Percentiles rank a stretch among this genome's conserved stretches.
Evolutionary conservation across 2,329 filamentous ascomycete species (phyloP).

Genomic region (Calonectria pteridis): DNA sequence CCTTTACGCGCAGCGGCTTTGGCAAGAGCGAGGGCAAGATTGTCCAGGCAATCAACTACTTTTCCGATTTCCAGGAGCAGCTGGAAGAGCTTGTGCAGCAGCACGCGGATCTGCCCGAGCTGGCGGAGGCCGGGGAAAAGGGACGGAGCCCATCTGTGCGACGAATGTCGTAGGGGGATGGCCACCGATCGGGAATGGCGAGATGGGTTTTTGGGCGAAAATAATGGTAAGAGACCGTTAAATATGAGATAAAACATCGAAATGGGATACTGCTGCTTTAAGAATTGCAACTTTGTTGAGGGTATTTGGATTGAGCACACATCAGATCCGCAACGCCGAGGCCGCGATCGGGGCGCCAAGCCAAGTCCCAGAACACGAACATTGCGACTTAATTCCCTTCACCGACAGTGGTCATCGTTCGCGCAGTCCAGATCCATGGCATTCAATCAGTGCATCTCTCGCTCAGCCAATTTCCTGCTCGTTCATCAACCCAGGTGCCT

Average conservation of each 20-base stretch:
- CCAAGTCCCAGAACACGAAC: background rate
- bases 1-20: slow-evolving; percentile 61
- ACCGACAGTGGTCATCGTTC: background rate
- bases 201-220: background rate
- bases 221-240: background rate
- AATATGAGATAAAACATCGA: background rate
- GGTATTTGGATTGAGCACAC: background rate
- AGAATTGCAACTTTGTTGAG: background rate
- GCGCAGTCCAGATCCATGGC: background rate
- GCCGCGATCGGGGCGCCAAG: background rate
- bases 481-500: background rate
- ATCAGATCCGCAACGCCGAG: background rate
- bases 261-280: too few relatives aligned
- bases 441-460: background rate
- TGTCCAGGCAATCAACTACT: slow-evolving; percentile 68
- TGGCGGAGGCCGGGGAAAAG: background rate
- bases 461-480: background rate
- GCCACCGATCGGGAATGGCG: background rate
- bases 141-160: background rate
- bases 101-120: slow-evolving; percentile 27
- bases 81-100: slow-evolving; percentile 57
- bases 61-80: slow-evolving; percentile 66
- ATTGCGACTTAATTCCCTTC: too few relatives aligned
- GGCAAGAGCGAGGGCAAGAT: slow-evolving; percentile 65
- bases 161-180: background rate